Base-by-base conservation (phyloP, 1,139 yeast genomes). In the Blastobotrys indianensis region DNA sequence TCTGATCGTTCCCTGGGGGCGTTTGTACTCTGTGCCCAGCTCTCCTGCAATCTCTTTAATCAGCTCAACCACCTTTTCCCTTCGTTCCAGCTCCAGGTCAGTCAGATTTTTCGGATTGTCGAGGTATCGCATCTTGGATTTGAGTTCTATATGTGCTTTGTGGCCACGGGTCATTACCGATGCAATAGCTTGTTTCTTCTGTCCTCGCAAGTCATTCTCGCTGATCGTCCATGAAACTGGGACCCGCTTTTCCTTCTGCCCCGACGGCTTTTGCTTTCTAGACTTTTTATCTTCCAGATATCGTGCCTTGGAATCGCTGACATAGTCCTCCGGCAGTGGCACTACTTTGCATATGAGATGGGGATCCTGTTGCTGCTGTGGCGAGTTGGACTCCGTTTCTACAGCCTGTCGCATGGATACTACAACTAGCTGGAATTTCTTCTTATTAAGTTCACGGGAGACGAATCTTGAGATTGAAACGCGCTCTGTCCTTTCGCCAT, bases 201-300 rank as follows among this genome's bases (percentile, higher is more conserved):
- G 74, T 43, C 53, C 61, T 47, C 37, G 65, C 44, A 58, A 55
- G 49, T 54, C 70, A 58, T 54, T 55, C 45, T 47, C 62, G 38
- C 54, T 70, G 47, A 55, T 57, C 31, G 51, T 61, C 68, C 60
- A 73, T 13, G 61, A 62, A 46, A 50, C 58, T 49, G 51, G 66
- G 13, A 51, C 66, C 32, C 53, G 57, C 47, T 58, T 65, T 37
- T 51, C 62, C 54, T 61, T 56, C 46, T 48, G 51, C 2, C 31
- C 39, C n/a, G 29, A 32, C 33, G 35, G 37, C 23, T 49, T 56
- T 51, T 55, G 51, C 29, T 42, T 56, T 48, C 45, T 57, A 39
- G 39, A 47, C 35, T 48, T 51, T 38, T 45, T 51, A 29, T 41
- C 41, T 35, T 53, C 47, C 32, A 42, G 48, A 40, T 44, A 51